Evolutionary conservation across 1,284 basidiomycete species (phyloP).

Genomic region (Baeospora myosura): DNA sequence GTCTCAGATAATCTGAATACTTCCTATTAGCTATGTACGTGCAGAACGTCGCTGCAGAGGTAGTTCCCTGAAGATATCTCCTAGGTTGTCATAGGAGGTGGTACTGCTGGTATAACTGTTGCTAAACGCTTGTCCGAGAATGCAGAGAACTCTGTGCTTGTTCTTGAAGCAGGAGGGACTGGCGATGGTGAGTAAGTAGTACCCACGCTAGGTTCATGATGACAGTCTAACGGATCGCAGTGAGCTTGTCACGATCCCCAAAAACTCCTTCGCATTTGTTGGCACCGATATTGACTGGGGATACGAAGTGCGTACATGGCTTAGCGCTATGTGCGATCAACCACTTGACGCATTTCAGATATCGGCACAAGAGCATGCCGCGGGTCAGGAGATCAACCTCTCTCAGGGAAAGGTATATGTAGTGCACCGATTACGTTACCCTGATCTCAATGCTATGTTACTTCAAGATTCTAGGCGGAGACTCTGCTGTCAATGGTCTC

Average conservation of each 20-base stretch:
- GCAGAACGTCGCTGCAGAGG: not conserved
- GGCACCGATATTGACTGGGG: constrained; percentile 24
- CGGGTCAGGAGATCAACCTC: constrained; percentile 20
- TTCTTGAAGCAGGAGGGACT: constrained; percentile 3
- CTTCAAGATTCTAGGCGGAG: constrained; percentile 23
- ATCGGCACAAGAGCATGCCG: constrained; percentile 19
- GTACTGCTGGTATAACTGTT: constrained; percentile 3
- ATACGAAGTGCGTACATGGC: constrained; percentile 14
- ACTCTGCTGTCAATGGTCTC: constrained; percentile 26
- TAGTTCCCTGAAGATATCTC: not conserved
- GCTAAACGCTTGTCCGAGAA: constrained; percentile 2
- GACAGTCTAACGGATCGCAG: constrained; percentile 9
- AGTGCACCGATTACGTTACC: not conserved
- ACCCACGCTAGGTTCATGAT: not conserved
- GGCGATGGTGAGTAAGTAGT: constrained; percentile 1
- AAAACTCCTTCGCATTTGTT: constrained; percentile 22
- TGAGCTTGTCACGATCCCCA: constrained; percentile 21
- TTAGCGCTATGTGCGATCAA: not conserved
- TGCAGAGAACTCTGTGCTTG: not conserved
- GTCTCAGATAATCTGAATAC: not conserved
- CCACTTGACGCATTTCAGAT: constrained; percentile 13
- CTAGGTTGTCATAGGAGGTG: constrained; percentile 3
- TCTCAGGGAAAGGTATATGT: constrained; percentile 23
- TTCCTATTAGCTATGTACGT: not conserved
- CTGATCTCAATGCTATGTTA: not conserved